Evolutionary conservation across 108 stramenopile genomes (phyloP), one percentile per base, ranked within the genome.

Genomic region (Skeletonema tropicum): DNA sequence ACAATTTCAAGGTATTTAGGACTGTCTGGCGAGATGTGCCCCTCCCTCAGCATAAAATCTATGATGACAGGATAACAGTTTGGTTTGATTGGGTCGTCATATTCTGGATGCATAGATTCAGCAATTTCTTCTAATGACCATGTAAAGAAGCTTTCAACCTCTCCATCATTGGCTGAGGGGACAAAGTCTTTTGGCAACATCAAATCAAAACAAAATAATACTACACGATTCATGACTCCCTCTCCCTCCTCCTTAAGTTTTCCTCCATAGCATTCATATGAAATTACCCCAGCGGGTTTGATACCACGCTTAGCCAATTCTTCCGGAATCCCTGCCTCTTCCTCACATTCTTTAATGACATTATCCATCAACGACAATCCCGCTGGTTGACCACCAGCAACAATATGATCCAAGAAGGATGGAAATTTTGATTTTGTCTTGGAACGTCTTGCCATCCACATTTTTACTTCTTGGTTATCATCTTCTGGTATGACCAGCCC

Each of bases 391-490:
- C 92, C 94, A 11, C 97, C 97, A 10, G 97, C 97, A 7, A 91
- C 95, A 58, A 97, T 81, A 64, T 97, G 97, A 86, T 97, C 97
- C 62, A 96, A 73, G 87, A 90, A 90, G 23, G 92, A 88, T 3
- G 94, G 93, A 72, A 76, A 97, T 45, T 90, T 94, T 8, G 83
- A 84, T 71, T 97, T 97, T 23, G 74, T 74, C n/a, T 75, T 73
- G 3, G 95, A 90, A 49, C 97, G 71, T 57, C 88, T 72, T 21
- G 83, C 97, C 52, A 97, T 92, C 97, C 97, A 97, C 91, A 97
- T 89, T 64, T 70, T 76, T 10, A 66, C 63, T 8, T 76, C 46
- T 45, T 80, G 67, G 17, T 64, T 68, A 31, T 64, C 70, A 31
- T 62, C 66, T n/a, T 71, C 25, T 6, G 30, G 46, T n/a, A 58